Base-by-base conservation (phyloP, 441 rosid genomes). In the Gossypium gossypioides region DNA sequence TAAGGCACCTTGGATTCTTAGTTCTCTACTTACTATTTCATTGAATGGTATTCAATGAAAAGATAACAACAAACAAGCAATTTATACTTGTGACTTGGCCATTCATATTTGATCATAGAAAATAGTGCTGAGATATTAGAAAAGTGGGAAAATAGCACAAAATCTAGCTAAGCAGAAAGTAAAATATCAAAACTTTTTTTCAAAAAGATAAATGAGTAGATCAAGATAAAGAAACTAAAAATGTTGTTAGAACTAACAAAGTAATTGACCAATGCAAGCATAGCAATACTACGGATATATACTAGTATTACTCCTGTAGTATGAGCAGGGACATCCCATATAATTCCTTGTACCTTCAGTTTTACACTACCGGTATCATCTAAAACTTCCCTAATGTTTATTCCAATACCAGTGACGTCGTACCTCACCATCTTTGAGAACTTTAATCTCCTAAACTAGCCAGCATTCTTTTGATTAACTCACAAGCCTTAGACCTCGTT, bases 401-500 rank as follows among this genome's bases (percentile, higher is more conserved):
- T 80, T 70, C 98, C 97, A 69, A 93, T 84, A 79, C 98, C 98
- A 50, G 87, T 84, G 77, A 93, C 85, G 78, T 93, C 97, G 80
- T 91, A 93, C 82, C 95, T 86, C 7, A 91, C 96, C 97, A 93
- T 91, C 91, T 86, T 93, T 75, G 98, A 84, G 76, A 93, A 90
- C 98, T 92, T 88, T 76, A 95, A 71, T 93, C 98, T 2, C 93
- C 98, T 84, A 91, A 82, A 75, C 88, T 85, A 0, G 84, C 89
- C 44, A 93, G 19, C 97, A 91, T 93, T 74, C 85, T 82, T 78
- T 73, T 88, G 51, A 93, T 91, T 42, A 93, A 75, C 6, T 84
- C 89, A 73, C 89, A 91, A 71, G 98, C 97, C 79, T 89, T 94
- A 18, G 88, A 77, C 77, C 96, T 89, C 25, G 86, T 79, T 69